Evolutionary conservation across 2,329 filamentous ascomycete genomes (phyloP).

Genomic region (Aspergillus spinulosporus): DNA sequence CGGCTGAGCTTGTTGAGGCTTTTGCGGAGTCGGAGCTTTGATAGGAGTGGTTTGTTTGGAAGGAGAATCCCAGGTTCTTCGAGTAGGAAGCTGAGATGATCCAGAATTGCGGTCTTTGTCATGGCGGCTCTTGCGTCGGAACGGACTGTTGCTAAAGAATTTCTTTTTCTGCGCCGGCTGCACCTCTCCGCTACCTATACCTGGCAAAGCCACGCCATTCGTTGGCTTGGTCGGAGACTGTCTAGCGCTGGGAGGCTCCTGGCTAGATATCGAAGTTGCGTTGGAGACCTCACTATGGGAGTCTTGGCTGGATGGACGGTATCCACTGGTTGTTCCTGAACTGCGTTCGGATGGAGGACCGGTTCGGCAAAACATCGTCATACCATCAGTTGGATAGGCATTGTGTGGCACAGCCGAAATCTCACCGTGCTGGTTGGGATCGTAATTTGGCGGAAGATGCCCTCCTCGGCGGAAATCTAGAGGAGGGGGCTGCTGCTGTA

Average conservation of each 20-base stretch:
- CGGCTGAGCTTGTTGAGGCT: constrained; percentile 16
- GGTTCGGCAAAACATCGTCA: constrained; percentile 93
- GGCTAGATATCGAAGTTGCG: constrained; percentile 82
- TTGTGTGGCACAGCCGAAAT: constrained; percentile 79
- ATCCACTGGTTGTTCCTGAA: constrained; percentile 63
- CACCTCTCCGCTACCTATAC: constrained; percentile 62
- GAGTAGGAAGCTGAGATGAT: constrained; percentile 40
- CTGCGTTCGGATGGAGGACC: constrained; percentile 69
- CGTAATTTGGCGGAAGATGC: constrained; percentile 49
- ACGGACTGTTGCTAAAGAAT: constrained; percentile 92
- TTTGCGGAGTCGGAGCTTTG: constrained; percentile 36
- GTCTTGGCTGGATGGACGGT: constrained; percentile 78
- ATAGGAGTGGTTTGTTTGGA: constrained; percentile 46
- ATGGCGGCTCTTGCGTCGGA: constrained; percentile 84
- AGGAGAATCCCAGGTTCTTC: constrained; percentile 56
- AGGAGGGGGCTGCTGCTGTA: constrained; percentile 40
- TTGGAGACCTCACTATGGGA: constrained; percentile 90
- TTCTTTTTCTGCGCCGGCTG: constrained; percentile 62
- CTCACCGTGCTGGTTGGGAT: constrained; percentile 62
- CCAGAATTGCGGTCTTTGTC: constrained; percentile 60
- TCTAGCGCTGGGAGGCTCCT: constrained; percentile 73
- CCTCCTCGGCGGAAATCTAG: constrained; percentile 42
- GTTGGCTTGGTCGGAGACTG: constrained; percentile 69
- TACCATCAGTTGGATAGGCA: constrained; percentile 89
- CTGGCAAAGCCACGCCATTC: constrained; percentile 43